Percentiles rank a stretch among this genome's conserved stretches.
phyloP scores from a whole-genome alignment of 1,284 basidiomycete species.

The Cystobasidium sp. region DNA sequence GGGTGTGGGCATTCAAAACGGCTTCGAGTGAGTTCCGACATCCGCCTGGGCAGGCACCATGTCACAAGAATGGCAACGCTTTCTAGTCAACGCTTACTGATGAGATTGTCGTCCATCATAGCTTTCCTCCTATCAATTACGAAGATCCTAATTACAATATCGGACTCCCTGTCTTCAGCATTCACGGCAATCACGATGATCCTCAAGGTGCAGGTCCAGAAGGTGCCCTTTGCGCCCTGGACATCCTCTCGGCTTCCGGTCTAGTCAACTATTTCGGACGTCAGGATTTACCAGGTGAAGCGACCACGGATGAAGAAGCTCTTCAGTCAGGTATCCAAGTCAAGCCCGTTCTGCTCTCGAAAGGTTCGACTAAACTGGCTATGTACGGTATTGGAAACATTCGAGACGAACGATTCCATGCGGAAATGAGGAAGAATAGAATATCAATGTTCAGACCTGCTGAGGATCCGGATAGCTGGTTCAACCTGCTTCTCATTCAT shows the following conservation, averaged over 20 bases:
- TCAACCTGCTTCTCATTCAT: conserved; percentile 90
- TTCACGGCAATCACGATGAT: conserved; percentile 99
- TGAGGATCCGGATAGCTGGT: conserved; percentile 78
- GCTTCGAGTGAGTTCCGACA: conserved; percentile 70
- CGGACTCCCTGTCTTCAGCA: conserved; percentile 93
- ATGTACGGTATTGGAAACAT: conserved; percentile 97
- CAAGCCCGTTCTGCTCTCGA: conserved; percentile 43
- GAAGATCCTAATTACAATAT: conserved; percentile 96
- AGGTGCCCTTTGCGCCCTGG: conserved; percentile 92
- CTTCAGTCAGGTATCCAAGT: conserved; percentile 52
- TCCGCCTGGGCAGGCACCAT: background rate
- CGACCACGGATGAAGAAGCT: conserved; percentile 65
- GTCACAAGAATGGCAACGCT: background rate
- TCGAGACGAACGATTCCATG: conserved; percentile 94
- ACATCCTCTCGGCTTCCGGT: conserved; percentile 90
- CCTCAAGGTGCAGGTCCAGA: conserved; percentile 93
- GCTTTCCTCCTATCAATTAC: conserved; percentile 96
- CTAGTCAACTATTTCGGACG: conserved; percentile 98
- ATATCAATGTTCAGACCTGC: conserved; percentile 94
- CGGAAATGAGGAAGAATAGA: conserved; percentile 88
- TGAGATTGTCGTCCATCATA: conserved; percentile 55
- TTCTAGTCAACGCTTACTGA: background rate
- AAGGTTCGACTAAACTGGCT: conserved; percentile 77
- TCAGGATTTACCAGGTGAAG: conserved; percentile 62
- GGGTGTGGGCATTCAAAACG: conserved; percentile 72